Evolutionary conservation across 805 yeast genomes (phyloP).

Genomic region (Wickerhamiella galacta): DNA sequence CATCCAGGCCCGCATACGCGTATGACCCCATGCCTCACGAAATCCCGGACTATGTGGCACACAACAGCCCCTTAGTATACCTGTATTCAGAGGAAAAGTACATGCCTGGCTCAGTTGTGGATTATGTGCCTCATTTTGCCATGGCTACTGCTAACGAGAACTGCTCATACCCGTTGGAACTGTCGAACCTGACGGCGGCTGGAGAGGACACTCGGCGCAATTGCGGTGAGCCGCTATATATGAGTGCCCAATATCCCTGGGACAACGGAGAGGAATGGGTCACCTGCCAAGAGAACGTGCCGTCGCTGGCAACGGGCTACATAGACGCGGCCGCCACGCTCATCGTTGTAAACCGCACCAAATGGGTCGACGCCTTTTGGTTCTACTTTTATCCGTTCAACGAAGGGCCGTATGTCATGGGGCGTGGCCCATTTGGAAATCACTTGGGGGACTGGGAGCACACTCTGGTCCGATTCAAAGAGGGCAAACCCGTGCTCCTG

Average conservation of each 20-base stretch:
- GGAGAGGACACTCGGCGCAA: slow-evolving; percentile 12
- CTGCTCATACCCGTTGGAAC: slow-evolving; percentile 16
- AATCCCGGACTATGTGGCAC: slow-evolving; percentile 18
- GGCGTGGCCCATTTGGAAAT: slow-evolving; percentile 91
- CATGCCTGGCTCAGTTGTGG: slow-evolving; percentile 63
- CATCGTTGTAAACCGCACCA: slow-evolving; percentile 79
- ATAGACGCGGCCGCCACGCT: slow-evolving; percentile 67
- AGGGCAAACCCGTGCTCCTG: slow-evolving; percentile 62
- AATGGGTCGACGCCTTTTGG: slow-evolving; percentile 92
- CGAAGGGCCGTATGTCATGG: slow-evolving; percentile 94
- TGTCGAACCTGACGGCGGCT: slow-evolving; percentile 6
- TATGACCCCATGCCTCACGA: not conserved
- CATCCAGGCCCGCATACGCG: not conserved
- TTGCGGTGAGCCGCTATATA: slow-evolving; percentile 27
- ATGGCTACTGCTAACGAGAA: slow-evolving; percentile 32
- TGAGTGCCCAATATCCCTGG: slow-evolving; percentile 60
- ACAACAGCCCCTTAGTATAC: slow-evolving; percentile 54
- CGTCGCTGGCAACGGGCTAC: slow-evolving; percentile 54
- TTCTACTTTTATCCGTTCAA: slow-evolving; percentile 90
- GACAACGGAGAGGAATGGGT: slow-evolving; percentile 66
- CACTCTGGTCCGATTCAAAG: slow-evolving; percentile 57
- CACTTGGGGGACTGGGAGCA: slow-evolving; percentile 99
- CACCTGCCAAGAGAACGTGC: slow-evolving; percentile 52
- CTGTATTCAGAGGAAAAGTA: slow-evolving; percentile 79
- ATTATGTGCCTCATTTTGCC: slow-evolving; percentile 51